phyloP scores from a whole-genome alignment of 805 yeast species.

The Wickerhamomyces bisporus region DNA sequence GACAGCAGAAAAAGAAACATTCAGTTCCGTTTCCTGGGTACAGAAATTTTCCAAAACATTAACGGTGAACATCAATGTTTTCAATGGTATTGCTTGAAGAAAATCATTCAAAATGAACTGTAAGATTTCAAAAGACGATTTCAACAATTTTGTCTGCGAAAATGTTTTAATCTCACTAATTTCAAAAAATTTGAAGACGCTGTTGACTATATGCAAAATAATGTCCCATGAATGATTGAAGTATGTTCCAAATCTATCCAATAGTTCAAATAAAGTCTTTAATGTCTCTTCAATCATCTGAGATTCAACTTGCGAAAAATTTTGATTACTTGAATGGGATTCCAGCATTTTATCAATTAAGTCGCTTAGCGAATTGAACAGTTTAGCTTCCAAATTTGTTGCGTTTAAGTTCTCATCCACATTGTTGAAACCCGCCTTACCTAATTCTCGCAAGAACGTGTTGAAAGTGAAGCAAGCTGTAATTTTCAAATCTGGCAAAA shows the following conservation, averaged over 20 bases:
- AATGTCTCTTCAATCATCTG: constrained; percentile 62
- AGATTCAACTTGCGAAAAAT: constrained; percentile 52
- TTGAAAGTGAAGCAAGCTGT: constrained; percentile 49
- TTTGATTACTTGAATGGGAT: constrained; percentile 21
- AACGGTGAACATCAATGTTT: constrained; percentile 58
- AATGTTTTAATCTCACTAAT: constrained; percentile 13
- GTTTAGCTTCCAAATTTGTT: constrained; percentile 37
- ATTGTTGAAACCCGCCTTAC: constrained; percentile 16
- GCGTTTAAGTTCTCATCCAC: constrained; percentile 2
- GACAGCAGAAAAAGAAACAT: constrained; percentile 85
- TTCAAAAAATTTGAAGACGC: constrained; percentile 48
- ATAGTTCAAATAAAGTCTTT: constrained; percentile 60
- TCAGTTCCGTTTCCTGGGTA: constrained; percentile 65
- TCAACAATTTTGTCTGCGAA: constrained; percentile 36
- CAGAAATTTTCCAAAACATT: constrained; percentile 72
- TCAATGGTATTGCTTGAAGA: constrained; percentile 61
- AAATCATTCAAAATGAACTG: constrained; percentile 86
- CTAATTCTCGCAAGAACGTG: constrained; percentile 35
- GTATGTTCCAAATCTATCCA: constrained; percentile 70
- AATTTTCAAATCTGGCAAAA: constrained; percentile 41
- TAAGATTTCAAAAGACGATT: constrained; percentile 74
- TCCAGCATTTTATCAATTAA: constrained; percentile 39
- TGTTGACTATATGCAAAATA: constrained; percentile 53
- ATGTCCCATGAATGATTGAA: constrained; percentile 66
- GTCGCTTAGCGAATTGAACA: constrained; percentile 43